Evolutionary conservation across 208 protist species (phyloP).

Genomic region (Crithidia brevicula): DNA sequence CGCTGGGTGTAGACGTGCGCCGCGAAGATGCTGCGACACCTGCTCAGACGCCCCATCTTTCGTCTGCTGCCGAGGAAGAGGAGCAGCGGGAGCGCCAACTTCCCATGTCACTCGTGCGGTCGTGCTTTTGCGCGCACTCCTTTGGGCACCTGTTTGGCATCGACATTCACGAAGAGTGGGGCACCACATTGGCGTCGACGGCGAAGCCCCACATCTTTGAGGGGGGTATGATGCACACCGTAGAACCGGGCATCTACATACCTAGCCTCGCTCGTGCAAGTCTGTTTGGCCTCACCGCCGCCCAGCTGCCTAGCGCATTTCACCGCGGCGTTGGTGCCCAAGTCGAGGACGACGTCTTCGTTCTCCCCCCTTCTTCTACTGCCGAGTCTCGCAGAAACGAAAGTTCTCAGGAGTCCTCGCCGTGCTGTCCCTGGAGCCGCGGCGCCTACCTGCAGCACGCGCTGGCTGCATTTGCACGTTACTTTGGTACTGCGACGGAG

Average conservation of each 20-base stretch:
- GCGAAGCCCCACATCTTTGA: slow-evolving; percentile 17
- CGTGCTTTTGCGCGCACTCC: slow-evolving; percentile 60
- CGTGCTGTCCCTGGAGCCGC: slow-evolving; percentile 6
- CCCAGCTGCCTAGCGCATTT: slow-evolving; percentile 19
- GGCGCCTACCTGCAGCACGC: slow-evolving; percentile 34
- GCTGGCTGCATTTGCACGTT: slow-evolving; percentile 28
- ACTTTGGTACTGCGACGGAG: slow-evolving; percentile 5
- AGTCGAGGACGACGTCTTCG: slow-evolving; percentile 64
- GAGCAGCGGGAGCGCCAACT: slow-evolving; percentile 11
- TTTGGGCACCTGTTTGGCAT: slow-evolving; percentile 67
- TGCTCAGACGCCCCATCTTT: neutral
- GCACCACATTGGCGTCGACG: neutral
- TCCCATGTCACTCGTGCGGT: slow-evolving; percentile 30
- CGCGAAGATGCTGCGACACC: neutral
- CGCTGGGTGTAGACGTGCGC: slow-evolving; percentile 32
- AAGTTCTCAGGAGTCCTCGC: neutral
- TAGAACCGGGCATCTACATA: slow-evolving; percentile 73
- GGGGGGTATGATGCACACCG: slow-evolving; percentile 72
- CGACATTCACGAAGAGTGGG: slow-evolving; percentile 57
- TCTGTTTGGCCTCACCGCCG: slow-evolving; percentile 14
- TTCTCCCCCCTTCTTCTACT: slow-evolving; percentile 35
- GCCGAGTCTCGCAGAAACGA: neutral
- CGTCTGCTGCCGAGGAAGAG: neutral
- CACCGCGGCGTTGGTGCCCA: slow-evolving; percentile 50
- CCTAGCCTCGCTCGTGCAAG: slow-evolving; percentile 20